Evolutionary conservation across 352 stramenopile species (phyloP), one percentile per base, ranked within the genome.

Genomic region (Phytophthora agathidicida): DNA sequence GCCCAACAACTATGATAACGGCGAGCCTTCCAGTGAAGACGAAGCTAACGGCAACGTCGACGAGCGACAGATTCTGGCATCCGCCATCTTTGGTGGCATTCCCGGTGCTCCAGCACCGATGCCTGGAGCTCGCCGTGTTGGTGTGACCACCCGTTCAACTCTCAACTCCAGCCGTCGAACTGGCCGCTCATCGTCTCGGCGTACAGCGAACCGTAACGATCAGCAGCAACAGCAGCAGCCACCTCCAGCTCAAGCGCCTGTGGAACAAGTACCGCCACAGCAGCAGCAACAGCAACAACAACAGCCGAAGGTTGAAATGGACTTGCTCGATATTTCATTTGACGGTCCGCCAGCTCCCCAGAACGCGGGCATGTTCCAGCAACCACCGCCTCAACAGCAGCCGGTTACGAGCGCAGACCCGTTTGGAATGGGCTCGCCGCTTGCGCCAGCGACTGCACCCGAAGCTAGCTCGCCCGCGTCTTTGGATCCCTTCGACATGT

Each of bases 61-160:
- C 36, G 86, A 96, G 59, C 83, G 86, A 33, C 68, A 80, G 44
- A 86, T 93, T 60, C 89, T 98, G 78, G 97, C 97, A 32, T 97
- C 94, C 10, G 95, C 94, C 7, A 88, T 99, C 42, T 99, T 99
- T 73, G 96, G 97, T 31, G 97, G 97, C 23, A 96, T 99, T 39
- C 86, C 82, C 8, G 89, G 89, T 38, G 89, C 78, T 0, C 79
- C 83, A 3, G 36, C 75, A 7, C 66, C 80, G 5, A 73, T 84
- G 58, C 27, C 74, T 24, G 58, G 28, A n/a, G 68, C 63, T 33
- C 77, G 80, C 22, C 79, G 82, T 17, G 33, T 45, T 20, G 68
- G 63, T 22, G 20, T 63, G 14, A 70, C 49, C 30, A 54, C 54
- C 11, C 68, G 68, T 7, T 59, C 68, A 26, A 62, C 53, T 26